These are phyloP conservation scores for Tetrapisispora phaffii DNA, from an alignment of 805 yeast species.

Conservation along the genomic window DNA sequence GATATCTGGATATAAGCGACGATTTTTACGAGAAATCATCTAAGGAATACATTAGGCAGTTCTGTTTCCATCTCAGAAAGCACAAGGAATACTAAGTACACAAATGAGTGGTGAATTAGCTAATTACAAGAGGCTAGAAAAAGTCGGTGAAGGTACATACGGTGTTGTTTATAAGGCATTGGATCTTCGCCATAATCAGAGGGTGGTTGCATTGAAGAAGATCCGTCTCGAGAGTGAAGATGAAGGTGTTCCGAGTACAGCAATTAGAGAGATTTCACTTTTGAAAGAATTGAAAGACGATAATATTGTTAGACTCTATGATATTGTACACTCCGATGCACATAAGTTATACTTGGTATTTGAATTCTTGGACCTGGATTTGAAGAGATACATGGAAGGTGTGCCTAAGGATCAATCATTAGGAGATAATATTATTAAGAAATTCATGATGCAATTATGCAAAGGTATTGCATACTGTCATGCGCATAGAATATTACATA, in stretches of 20 bases:
- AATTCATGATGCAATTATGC: slow-evolving; percentile 88
- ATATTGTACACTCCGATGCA: slow-evolving; percentile 86
- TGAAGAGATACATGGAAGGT: slow-evolving; percentile 88
- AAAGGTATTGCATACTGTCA: slow-evolving; percentile 70
- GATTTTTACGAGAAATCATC: no score
- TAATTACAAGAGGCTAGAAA: slow-evolving; percentile 88
- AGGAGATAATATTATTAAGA: slow-evolving; percentile 74
- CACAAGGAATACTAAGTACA: neutral
- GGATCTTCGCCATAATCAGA: slow-evolving; percentile 76
- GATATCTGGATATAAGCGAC: no score
- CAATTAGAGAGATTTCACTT: slow-evolving; percentile 89
- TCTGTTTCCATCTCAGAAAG: no score
- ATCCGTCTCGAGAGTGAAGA: slow-evolving; percentile 84
- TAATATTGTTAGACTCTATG: slow-evolving; percentile 84
- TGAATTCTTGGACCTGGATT: slow-evolving; percentile 86
- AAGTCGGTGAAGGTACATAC: slow-evolving; percentile 94
- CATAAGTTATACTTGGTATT: slow-evolving; percentile 89
- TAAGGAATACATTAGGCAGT: no score
- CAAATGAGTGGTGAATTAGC: slow-evolving; percentile 70
- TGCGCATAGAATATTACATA: slow-evolving; percentile 54
- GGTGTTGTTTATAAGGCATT: slow-evolving; percentile 96
- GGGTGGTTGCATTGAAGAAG: slow-evolving; percentile 86
- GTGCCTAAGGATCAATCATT: slow-evolving; percentile 81
- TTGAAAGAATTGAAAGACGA: slow-evolving; percentile 92
- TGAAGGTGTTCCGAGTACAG: slow-evolving; percentile 98